Percentiles rank a stretch among this genome's conserved stretches.
Evolutionary conservation across 768 basidiomycete species (phyloP).

Genomic region (Lentinula sp.): DNA sequence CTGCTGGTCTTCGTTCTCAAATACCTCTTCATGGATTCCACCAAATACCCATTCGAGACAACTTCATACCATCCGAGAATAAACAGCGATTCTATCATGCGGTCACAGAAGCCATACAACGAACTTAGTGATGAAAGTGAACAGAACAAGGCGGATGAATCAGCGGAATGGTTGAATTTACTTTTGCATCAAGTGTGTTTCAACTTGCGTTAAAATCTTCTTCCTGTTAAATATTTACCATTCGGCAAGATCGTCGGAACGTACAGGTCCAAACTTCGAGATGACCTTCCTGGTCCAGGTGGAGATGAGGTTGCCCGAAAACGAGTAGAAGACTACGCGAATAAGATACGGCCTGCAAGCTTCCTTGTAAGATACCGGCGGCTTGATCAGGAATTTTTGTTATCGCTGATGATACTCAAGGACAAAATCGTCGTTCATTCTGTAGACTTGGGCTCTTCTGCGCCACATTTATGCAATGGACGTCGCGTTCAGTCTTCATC

Average conservation of each 20-base stretch:
- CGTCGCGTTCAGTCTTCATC: constrained; percentile 35
- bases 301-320: constrained; percentile 82
- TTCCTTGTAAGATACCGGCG: constrained; percentile 48
- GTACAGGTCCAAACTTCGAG: constrained; percentile 74
- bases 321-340: constrained; percentile 76
- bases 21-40: constrained; percentile 90
- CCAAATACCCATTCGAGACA: constrained; percentile 47
- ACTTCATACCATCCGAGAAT: constrained; percentile 56
- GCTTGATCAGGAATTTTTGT: neutral
- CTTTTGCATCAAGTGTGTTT: constrained; percentile 65
- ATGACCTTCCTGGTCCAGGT: constrained; percentile 60
- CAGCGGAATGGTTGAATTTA: constrained; percentile 88
- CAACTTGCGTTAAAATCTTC: neutral
- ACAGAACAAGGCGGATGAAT: constrained; percentile 42
- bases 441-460: constrained; percentile 75
- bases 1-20: constrained; percentile 79
- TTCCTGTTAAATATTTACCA: constrained; percentile 3
- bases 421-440: constrained; percentile 84
- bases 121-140: constrained; percentile 18
- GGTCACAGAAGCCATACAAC: constrained; percentile 24
- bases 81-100: constrained; percentile 39
- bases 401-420: constrained; percentile 31
- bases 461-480: constrained; percentile 73
- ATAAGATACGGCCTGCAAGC: constrained; percentile 63
- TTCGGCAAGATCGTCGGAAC: constrained; percentile 55